Evolutionary conservation across 2,329 filamentous ascomycete species (phyloP), one percentile per base, ranked within the genome.

Genomic region (Hawksworthiomyces lignivorus): DNA sequence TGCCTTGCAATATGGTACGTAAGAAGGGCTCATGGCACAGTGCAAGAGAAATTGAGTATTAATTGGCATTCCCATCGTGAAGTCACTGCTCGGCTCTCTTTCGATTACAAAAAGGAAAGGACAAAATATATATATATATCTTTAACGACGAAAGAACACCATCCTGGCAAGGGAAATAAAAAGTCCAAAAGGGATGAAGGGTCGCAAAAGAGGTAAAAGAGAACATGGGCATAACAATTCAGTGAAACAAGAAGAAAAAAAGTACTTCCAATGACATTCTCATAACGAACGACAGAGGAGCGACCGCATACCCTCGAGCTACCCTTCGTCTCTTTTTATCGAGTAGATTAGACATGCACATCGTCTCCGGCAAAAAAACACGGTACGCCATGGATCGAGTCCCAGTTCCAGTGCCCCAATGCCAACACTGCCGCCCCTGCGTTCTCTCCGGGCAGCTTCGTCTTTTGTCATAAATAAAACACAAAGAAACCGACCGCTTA

Each of bases 401-500:
- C 31, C 39, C 33, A 26, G 38, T 49, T 26, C 12, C 38, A 39
- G 37, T 39, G 37, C 45, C 36, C 44, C 36, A 36, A 30, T 43
- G 36, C 27, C 46, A 28, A 30, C 27, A 15, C 24, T 32, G 17
- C 6, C 28, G 22, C 27, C 27, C 34, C 18, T 20, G 9, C 9
- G 12, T 35, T 14, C 31, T 22, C 36, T 17, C 33, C 15, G 5
- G 12, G 15, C 22, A 18, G 19, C 20, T 3, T 27, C 4, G 17
- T 29, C 29, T n/a, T n/a, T 27, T 21, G 36, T 26, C 22, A 14
- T 15, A 33, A 36, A 39, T 5, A 24, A 8, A 28, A 27, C 18
- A 29, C 17, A 51, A 50, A 31, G 24, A 26, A 12, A 8, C 24
- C 8, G 24, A 30, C 24, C 17, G 29, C 62, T 71, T 77, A 90